These are phyloP conservation scores for Ustilago vetiveriae DNA, from an alignment of 1,284 basidiomycete species.

Conservation along the genomic window DNA sequence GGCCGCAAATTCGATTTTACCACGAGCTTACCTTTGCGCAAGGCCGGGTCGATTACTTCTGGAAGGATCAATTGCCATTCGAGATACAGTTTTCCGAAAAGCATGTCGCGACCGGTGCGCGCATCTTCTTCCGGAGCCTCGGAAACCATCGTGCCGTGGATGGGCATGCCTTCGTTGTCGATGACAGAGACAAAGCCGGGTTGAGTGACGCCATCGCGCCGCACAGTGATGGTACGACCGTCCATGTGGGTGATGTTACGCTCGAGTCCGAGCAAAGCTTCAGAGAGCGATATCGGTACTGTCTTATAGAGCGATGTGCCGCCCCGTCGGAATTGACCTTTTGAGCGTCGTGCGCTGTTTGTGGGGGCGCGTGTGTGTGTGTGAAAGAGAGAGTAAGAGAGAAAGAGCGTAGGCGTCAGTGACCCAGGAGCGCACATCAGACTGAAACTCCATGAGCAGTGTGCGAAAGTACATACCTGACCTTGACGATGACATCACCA, in stretches of 20 bases:
- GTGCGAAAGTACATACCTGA: conserved; percentile 36
- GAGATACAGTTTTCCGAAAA: conserved; percentile 61
- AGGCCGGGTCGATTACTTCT: conserved; percentile 44
- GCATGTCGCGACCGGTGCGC: conserved; percentile 29
- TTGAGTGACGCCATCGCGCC: conserved; percentile 57
- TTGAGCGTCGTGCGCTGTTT: conserved; percentile 21
- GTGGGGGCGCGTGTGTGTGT: too few relatives aligned
- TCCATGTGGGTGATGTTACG: conserved; percentile 61
- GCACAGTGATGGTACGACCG: conserved; percentile 52
- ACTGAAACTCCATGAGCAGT: too few relatives aligned
- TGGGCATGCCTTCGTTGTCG: conserved; percentile 61
- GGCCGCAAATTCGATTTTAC: neutral
- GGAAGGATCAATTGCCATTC: conserved; percentile 62
- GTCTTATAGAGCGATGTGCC: conserved; percentile 61
- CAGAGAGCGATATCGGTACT: conserved; percentile 55
- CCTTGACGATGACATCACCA: conserved; percentile 62
- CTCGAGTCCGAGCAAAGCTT: conserved; percentile 64
- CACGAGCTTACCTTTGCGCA: conserved; percentile 37
- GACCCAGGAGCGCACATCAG: neutral
- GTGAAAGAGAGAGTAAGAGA: neutral
- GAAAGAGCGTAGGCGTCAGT: neutral
- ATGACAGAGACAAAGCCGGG: conserved; percentile 55
- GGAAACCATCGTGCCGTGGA: conserved; percentile 37
- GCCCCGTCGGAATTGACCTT: conserved; percentile 57
- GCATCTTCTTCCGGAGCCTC: conserved; percentile 34